A percentile compares a stretch with the other conserved stretches of the same genome.
Conservation (phyloP, 2,329 filamentous ascomycete species). For the Ilyonectria destructans region DNA sequence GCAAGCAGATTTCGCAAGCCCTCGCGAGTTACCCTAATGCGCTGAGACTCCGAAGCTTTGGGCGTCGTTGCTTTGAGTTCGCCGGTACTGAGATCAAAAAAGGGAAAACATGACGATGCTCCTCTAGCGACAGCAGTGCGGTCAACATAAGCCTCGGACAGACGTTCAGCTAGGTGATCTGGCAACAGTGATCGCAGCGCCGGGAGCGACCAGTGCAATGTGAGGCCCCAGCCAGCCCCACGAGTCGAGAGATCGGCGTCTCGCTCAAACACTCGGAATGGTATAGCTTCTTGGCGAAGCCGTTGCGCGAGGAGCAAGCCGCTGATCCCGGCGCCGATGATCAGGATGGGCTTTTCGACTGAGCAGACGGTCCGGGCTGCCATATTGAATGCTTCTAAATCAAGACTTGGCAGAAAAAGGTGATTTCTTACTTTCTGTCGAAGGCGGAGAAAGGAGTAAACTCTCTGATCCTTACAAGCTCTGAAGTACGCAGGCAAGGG, state of each 20-base stretch:
- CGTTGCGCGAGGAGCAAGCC: slow-evolving; percentile 57
- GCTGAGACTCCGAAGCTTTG: slow-evolving; percentile 60
- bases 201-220: slow-evolving; percentile 74
- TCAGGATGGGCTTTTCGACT: slow-evolving; percentile 49
- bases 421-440: background rate
- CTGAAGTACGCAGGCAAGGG: background rate
- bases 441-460: background rate
- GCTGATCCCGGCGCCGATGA: slow-evolving; percentile 58
- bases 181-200: slow-evolving; percentile 68
- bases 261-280: slow-evolving; percentile 69
- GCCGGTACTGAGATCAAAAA: slow-evolving; percentile 70
- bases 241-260: slow-evolving; percentile 63
- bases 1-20: slow-evolving; percentile 63
- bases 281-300: slow-evolving; percentile 52
- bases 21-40: slow-evolving; percentile 65
- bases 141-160: slow-evolving; percentile 70
- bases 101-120: slow-evolving; percentile 66
- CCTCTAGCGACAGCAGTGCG: slow-evolving; percentile 65
- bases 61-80: slow-evolving; percentile 60
- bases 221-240: slow-evolving; percentile 74
- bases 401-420: background rate
- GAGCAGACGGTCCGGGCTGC: background rate
- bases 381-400: background rate
- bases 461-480: background rate
- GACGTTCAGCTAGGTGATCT: slow-evolving; percentile 58